These are phyloP conservation scores for Deinandra increscens DNA, from an alignment of 129 eudicot genomes.

Conservation along the genomic window DNA sequence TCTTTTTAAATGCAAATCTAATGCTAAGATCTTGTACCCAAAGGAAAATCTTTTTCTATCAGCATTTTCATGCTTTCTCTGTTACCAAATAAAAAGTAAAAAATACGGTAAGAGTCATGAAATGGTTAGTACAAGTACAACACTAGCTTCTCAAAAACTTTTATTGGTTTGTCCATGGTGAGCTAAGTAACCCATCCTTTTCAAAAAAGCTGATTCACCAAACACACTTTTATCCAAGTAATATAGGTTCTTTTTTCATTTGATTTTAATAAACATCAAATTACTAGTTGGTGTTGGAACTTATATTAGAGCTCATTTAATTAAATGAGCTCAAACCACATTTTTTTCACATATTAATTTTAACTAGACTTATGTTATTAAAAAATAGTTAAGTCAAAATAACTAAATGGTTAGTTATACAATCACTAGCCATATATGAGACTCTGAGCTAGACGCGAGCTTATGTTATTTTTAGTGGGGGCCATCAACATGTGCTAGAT, in stretches of 20 bases:
- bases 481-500: no score
- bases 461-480: no score
- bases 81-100: not conserved
- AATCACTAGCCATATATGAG: no score
- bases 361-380: no score
- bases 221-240: not conserved
- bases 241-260: not conserved
- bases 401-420: no score
- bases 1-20: not conserved
- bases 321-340: no score
- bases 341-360: no score
- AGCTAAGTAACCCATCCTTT: not conserved
- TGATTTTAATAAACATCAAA: no score
- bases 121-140: constrained; percentile 22
- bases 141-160: constrained; percentile 27
- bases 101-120: constrained; percentile 23
- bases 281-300: no score
- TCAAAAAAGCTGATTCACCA: not conserved
- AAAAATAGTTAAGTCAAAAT: no score
- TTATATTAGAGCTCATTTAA: no score
- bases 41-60: constrained; percentile 10
- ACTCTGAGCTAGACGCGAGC: no score
- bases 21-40: constrained; percentile 1
- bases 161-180: constrained; percentile 24
- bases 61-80: constrained; percentile 7